Percentiles rank a stretch among this genome's conserved stretches.
Evolutionary conservation across 208 protist species (phyloP).

Genomic region (Tritrichomonas musculus): DNA sequence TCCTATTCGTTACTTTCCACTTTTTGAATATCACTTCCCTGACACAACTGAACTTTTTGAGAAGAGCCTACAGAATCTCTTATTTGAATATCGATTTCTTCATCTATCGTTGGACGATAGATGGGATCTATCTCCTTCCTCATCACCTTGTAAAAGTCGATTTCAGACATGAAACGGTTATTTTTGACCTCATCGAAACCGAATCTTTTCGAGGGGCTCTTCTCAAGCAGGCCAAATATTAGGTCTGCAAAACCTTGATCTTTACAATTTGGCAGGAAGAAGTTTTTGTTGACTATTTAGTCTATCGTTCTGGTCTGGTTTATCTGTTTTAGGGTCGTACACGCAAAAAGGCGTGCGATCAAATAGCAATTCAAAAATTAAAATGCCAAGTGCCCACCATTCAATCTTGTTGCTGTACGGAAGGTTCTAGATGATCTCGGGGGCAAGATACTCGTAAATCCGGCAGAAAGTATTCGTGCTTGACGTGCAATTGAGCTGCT

Average conservation of each 20-base stretch:
- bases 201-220: not conserved
- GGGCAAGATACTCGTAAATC: slow-evolving; percentile 59
- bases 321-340: no score
- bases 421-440: not conserved
- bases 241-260: no score
- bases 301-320: not conserved
- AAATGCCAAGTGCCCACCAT: not conserved
- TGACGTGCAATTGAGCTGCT: slow-evolving; percentile 39
- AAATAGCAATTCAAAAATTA: not conserved
- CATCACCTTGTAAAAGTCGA: no score
- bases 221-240: not conserved
- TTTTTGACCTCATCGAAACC: not conserved
- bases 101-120: no score
- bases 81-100: no score
- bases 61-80: no score
- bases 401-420: not conserved
- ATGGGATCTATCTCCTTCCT: no score
- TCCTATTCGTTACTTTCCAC: no score
- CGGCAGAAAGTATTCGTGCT: slow-evolving; percentile 61
- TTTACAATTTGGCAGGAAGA: no score
- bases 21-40: no score
- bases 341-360: not conserved
- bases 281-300: no score
- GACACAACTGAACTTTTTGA: no score
- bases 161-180: not conserved